phyloP scores from a whole-genome alignment of 768 basidiomycete genomes.

The Rhodotorula kratochvilovae region DNA sequence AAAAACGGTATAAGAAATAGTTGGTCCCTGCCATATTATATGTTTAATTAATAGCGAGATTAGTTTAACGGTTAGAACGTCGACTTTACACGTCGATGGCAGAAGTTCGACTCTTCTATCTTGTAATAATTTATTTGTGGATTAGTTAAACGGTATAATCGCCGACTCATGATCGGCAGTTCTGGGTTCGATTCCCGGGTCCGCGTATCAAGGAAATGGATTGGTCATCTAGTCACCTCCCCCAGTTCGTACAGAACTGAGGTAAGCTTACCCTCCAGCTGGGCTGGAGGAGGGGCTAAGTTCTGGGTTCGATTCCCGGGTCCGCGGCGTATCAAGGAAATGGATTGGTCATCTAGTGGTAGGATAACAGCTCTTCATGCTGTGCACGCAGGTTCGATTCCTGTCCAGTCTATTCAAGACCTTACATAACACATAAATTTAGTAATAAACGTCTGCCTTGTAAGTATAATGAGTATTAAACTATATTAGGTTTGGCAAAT shows the following conservation, averaged over 20 bases:
- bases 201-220: slow-evolving; percentile 11
- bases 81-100: slow-evolving; percentile 17
- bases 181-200: slow-evolving; percentile 26
- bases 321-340: no score
- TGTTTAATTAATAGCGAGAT: slow-evolving; percentile 5
- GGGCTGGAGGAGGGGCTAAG: no score
- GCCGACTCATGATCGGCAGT: slow-evolving; percentile 16
- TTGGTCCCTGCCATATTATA: not conserved
- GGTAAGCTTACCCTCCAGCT: no score
- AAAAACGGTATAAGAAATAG: not conserved
- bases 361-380: slow-evolving; percentile 22
- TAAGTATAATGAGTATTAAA: no score
- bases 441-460: no score
- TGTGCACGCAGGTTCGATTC: slow-evolving; percentile 19
- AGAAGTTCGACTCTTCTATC: slow-evolving; percentile 22
- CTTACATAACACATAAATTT: no score
- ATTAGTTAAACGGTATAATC: slow-evolving; percentile 24
- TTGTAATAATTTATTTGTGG: slow-evolving; percentile 7
- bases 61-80: slow-evolving; percentile 9
- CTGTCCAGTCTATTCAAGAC: slow-evolving; percentile 5
- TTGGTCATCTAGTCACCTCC: no score
- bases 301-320: no score
- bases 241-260: no score
- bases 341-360: slow-evolving; percentile 28
- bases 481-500: no score